These are phyloP conservation scores for Eucalyptus curtisii DNA, from an alignment of 345 rosid species.

Conservation along the genomic window DNA sequence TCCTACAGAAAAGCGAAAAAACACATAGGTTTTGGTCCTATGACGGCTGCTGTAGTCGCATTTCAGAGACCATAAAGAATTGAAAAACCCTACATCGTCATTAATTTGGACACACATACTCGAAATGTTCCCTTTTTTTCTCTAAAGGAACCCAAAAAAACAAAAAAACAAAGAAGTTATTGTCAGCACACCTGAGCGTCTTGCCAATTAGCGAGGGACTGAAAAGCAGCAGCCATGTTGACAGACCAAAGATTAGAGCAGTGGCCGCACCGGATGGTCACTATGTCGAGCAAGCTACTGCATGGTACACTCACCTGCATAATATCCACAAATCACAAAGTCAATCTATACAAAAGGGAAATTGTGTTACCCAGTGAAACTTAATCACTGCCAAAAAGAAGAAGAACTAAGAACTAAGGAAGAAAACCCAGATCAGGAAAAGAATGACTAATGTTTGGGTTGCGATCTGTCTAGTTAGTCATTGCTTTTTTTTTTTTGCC, in stretches of 20 bases:
- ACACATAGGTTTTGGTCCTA: constrained; percentile 7
- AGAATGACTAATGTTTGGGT: neutral
- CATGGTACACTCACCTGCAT: constrained; percentile 94
- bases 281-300: constrained; percentile 74
- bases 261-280: constrained; percentile 98
- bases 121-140: neutral
- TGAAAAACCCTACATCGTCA: neutral
- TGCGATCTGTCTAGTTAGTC: neutral
- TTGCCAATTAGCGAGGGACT: constrained; percentile 64
- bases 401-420: neutral
- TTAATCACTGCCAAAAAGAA: neutral
- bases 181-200: neutral
- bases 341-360: neutral
- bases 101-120: neutral
- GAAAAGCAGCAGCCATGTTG: constrained; percentile 92
- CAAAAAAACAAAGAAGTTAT: neutral
- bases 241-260: constrained; percentile 95
- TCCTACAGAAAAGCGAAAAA: neutral
- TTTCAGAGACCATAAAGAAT: neutral
- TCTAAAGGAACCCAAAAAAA: neutral
- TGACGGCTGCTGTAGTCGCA: constrained; percentile 13
- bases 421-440: neutral
- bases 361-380: neutral
- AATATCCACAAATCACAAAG: neutral
- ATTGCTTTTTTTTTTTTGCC: neutral